Conservation (phyloP, 169 alveolate species). For the Plasmodium coatneyi region DNA sequence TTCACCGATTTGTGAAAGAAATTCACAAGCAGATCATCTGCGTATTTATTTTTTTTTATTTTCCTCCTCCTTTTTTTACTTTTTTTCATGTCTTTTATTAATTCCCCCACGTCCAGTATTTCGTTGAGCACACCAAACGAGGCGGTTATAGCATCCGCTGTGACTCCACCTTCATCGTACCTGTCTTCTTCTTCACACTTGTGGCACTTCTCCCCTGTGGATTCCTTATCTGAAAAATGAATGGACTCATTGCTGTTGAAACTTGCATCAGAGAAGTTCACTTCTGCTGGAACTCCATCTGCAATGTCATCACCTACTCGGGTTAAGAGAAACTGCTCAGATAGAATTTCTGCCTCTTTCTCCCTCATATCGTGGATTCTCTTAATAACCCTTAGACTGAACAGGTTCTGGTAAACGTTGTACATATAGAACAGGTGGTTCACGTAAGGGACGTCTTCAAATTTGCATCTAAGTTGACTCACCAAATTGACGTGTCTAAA, state of each 20-base stretch:
- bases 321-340: slow-evolving; percentile 2
- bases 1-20: slow-evolving; percentile 10
- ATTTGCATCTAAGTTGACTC: slow-evolving; percentile 25
- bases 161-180: not conserved
- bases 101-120: slow-evolving; percentile 26
- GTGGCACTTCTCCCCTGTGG: not conserved
- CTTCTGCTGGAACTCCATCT: not conserved
- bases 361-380: slow-evolving; percentile 25
- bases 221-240: not conserved
- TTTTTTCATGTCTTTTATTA: slow-evolving; percentile 58
- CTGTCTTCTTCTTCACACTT: not conserved
- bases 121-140: slow-evolving; percentile 1
- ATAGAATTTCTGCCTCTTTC: not conserved
- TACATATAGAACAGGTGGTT: slow-evolving; percentile 44
- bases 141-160: not conserved
- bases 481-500: slow-evolving; percentile 3
- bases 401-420: slow-evolving; percentile 11
- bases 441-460: slow-evolving; percentile 10
- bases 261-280: slow-evolving; percentile 46
- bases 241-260: slow-evolving; percentile 44
- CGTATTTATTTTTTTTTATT: slow-evolving; percentile 23
- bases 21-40: not conserved
- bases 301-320: slow-evolving; percentile 24
- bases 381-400: slow-evolving; percentile 28
- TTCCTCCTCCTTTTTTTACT: slow-evolving; percentile 23